These are phyloP conservation scores for Pelargonium cotyledonis DNA, from an alignment of 441 rosid species.

Conservation along the genomic window DNA sequence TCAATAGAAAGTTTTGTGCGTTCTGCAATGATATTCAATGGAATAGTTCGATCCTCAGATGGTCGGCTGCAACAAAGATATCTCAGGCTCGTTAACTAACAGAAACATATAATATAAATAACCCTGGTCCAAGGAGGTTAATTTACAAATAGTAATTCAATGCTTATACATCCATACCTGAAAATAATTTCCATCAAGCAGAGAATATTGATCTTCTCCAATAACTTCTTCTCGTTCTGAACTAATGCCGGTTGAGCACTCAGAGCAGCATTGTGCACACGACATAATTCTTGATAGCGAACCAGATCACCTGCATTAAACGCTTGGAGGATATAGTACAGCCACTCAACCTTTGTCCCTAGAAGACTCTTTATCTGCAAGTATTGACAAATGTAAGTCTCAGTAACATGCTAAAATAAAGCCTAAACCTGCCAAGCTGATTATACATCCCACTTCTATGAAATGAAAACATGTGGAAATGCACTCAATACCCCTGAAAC, in stretches of 20 bases:
- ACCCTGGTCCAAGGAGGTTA: not conserved
- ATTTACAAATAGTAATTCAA: conserved; percentile 6
- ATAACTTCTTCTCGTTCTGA: conserved; percentile 71
- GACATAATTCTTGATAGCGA: conserved; percentile 79
- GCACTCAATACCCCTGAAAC: not conserved
- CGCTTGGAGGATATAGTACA: conserved; percentile 87
- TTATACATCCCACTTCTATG: too few species aligned
- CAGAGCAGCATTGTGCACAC: conserved; percentile 67
- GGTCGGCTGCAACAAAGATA: conserved; percentile 60
- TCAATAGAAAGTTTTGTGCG: conserved; percentile 72
- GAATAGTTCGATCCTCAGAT: conserved; percentile 88
- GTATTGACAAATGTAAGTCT: not conserved
- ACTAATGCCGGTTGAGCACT: conserved; percentile 91
- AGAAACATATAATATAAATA: not conserved
- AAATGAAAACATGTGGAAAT: too few species aligned
- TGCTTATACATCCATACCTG: conserved; percentile 42
- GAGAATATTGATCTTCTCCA: conserved; percentile 93
- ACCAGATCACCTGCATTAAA: conserved; percentile 82
- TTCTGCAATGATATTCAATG: conserved; percentile 67
- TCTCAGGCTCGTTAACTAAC: conserved; percentile 9
- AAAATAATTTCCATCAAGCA: conserved; percentile 96
- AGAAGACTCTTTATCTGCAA: conserved; percentile 76
- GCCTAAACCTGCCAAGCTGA: too few species aligned
- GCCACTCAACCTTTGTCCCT: conserved; percentile 89
- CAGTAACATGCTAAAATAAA: not conserved